Percentiles rank a stretch among this genome's conserved stretches.
Conservation (phyloP, 768 basidiomycete genomes). For the Leccinellum luteum region DNA sequence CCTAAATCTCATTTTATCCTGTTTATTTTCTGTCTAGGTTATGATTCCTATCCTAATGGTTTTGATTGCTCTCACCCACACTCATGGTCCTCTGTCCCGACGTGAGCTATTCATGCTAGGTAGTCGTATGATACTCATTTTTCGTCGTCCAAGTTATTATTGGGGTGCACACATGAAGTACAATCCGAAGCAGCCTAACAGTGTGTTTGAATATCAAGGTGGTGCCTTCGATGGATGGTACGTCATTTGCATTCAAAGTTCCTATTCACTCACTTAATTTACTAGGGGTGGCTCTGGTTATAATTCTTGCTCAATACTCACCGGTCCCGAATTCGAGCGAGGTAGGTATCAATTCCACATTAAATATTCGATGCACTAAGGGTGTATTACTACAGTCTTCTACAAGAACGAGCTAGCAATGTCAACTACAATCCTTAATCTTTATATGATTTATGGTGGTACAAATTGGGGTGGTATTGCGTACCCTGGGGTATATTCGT, state of each 20-base stretch:
- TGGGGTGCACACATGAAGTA: slow-evolving; percentile 39
- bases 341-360: slow-evolving; percentile 2
- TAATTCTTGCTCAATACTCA: slow-evolving; percentile 18
- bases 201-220: slow-evolving; percentile 32
- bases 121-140: background rate
- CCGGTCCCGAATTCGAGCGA: slow-evolving; percentile 25
- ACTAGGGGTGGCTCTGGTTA: slow-evolving; percentile 27
- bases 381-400: slow-evolving; percentile 5
- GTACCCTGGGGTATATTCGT: slow-evolving; percentile 55
- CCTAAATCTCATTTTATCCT: background rate
- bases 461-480: slow-evolving; percentile 61
- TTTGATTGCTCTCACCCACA: slow-evolving; percentile 53
- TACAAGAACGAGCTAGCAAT: slow-evolving; percentile 23
- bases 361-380: slow-evolving; percentile 4
- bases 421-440: slow-evolving; percentile 29
- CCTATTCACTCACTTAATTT: background rate
- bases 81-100: slow-evolving; percentile 44
- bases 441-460: slow-evolving; percentile 63
- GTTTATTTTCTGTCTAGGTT: slow-evolving; percentile 11
- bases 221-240: slow-evolving; percentile 55
- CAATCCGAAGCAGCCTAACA: slow-evolving; percentile 21
- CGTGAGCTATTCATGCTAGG: slow-evolving; percentile 18
- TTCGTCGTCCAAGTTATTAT: slow-evolving; percentile 22
- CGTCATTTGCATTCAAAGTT: slow-evolving; percentile 29
- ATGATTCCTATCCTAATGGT: slow-evolving; percentile 44